phyloP scores from a whole-genome alignment of 306 rosid species.

The Neltuma alba region DNA sequence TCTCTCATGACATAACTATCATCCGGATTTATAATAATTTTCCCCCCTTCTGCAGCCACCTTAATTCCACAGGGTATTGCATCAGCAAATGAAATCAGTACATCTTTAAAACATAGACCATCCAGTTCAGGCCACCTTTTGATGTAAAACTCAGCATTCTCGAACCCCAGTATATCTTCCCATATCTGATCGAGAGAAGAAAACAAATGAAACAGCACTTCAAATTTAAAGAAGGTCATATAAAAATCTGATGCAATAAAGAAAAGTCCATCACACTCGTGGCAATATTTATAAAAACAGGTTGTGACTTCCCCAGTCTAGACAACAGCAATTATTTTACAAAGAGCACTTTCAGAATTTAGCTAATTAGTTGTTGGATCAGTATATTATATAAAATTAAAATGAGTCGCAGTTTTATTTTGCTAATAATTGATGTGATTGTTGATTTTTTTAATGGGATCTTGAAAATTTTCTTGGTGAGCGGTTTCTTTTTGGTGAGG shows the following conservation, averaged over 20 bases:
- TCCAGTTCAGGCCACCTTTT: slow-evolving; percentile 88
- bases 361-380: slow-evolving; percentile 3
- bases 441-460: not conserved
- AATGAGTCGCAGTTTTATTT: not conserved
- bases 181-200: slow-evolving; percentile 74
- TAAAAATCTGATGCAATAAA: slow-evolving; percentile 22
- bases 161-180: slow-evolving; percentile 98
- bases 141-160: slow-evolving; percentile 98
- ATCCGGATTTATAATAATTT: slow-evolving; percentile 87
- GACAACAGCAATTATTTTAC: slow-evolving; percentile 16
- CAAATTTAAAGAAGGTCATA: slow-evolving; percentile 5
- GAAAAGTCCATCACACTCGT: slow-evolving; percentile 13
- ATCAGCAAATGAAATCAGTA: slow-evolving; percentile 88
- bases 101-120: slow-evolving; percentile 67
- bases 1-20: slow-evolving; percentile 74
- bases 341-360: slow-evolving; percentile 12
- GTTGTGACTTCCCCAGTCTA: slow-evolving; percentile 15
- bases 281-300: slow-evolving; percentile 13
- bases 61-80: slow-evolving; percentile 96
- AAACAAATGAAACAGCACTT: slow-evolving; percentile 33
- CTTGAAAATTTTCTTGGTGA: not conserved
- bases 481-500: too few species aligned
- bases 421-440: not conserved
- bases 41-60: slow-evolving; percentile 86
- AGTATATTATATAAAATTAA: too few species aligned